Conservation (phyloP, 148 eudicot genomes). For the Polygonum maritimum region DNA sequence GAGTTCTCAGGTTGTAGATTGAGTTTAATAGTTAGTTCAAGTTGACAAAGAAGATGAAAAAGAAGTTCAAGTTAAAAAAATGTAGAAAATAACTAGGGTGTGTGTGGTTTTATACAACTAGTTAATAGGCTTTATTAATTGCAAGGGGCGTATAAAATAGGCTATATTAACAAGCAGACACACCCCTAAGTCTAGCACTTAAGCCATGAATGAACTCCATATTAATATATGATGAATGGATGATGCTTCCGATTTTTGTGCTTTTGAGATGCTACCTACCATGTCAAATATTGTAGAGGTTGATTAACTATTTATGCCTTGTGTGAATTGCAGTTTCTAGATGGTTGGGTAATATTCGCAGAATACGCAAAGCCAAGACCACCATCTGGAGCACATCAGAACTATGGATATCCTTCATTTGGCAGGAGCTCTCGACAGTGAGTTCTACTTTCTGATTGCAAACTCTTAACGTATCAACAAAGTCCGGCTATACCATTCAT, state of each 20-base stretch:
- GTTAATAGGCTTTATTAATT: too few species aligned
- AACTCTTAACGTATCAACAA: not conserved
- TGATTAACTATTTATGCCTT: not conserved
- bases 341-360: conserved; percentile 88
- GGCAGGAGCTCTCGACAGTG: conserved; percentile 11
- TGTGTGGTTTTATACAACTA: too few species aligned
- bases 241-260: not conserved
- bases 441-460: not conserved
- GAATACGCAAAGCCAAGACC: conserved; percentile 63
- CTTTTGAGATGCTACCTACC: not conserved
- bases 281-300: not conserved
- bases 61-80: too few species aligned
- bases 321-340: conserved; percentile 59
- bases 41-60: too few species aligned
- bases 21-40: too few species aligned
- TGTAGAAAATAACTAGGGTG: too few species aligned
- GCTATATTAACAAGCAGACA: too few species aligned
- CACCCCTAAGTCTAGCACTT: not conserved
- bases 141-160: too few species aligned
- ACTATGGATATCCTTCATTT: conserved; percentile 13
- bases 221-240: not conserved
- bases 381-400: conserved; percentile 16
- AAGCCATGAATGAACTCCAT: not conserved
- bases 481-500: not conserved
- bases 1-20: too few species aligned